Base-by-base conservation (phyloP, 1,139 yeast genomes). In the Candida sp. region DNA sequence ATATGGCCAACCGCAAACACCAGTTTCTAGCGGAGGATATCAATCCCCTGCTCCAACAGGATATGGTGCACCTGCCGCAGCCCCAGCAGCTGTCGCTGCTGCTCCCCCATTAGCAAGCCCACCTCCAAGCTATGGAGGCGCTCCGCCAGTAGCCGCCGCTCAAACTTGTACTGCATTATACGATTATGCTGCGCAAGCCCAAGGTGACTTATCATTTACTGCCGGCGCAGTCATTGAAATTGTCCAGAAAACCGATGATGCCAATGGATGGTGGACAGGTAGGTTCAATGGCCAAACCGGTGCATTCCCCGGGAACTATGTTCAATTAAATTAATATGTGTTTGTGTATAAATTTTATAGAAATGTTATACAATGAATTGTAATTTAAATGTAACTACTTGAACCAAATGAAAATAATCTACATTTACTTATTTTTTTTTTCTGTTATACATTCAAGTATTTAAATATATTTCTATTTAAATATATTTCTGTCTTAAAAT, bases 221-320 rank as follows among this genome's bases (percentile, higher is more conserved):
- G 96, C 96, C 0, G 98, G 98, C 19, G 88, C 93, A 6, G 77
- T 82, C 33, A 90, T 93, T 54, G 90, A 88, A 55, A 75, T 93
- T 46, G 78, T 90, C 5, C 88, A 89, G 59, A 82, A 87, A 56
- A 85, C 96, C 1, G 75, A 81, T 0, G 97, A 90, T 60, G 76
- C 83, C 43, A 89, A 89, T 56, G 98, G 96, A 3, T 93, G 99
- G 99, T 93, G 99, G 99, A 88, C 96, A 1, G 99, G 99, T n/a
- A 71, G 75, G 43, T 71, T 79, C 53, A 88, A 90, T 56, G 97
- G 97, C 8, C 84, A 76, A 49, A 82, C 84, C 44, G 99, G 99
- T 43, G 87, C 84, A 5, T 93, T 93, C 73, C 99, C 99, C 4
- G 98, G 97, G 12, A 93, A 91, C 63, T 93, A 93, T 58, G 98